Percentiles rank a stretch among this genome's conserved stretches.
phyloP scores from a whole-genome alignment of 2,329 filamentous ascomycete species.

The Diaporthe caulivora region DNA sequence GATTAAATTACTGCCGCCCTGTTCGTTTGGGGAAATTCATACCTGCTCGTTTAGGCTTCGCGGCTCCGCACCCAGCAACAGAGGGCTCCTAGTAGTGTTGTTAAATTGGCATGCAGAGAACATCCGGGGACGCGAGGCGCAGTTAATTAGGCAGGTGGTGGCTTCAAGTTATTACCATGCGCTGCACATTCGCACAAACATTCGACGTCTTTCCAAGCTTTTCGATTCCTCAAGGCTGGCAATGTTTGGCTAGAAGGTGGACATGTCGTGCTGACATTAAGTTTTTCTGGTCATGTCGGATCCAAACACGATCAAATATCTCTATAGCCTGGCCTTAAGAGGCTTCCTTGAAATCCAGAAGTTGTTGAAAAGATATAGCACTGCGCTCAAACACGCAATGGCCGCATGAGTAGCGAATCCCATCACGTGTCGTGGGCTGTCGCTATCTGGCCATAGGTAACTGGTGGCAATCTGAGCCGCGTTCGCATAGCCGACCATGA shows the following conservation, averaged over 20 bases:
- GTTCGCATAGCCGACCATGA: conserved; percentile 9
- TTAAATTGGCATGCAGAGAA: not conserved
- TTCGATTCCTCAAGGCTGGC: too few relatives aligned
- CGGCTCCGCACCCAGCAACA: not conserved
- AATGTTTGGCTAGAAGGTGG: not conserved
- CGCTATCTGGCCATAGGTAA: not conserved
- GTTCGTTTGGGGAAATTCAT: not conserved
- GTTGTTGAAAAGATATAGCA: not conserved
- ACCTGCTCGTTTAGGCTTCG: not conserved
- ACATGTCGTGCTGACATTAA: not conserved
- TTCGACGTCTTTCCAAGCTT: not conserved
- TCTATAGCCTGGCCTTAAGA: conserved; percentile 8
- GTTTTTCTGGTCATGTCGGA: too few relatives aligned
- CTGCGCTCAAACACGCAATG: conserved; percentile 3
- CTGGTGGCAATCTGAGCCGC: conserved; percentile 12
- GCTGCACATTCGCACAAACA: not conserved
- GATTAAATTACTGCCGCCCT: not conserved
- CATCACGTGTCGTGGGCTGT: not conserved
- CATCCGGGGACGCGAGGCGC: too few relatives aligned
- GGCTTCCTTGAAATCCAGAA: conserved; percentile 6
- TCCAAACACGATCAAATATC: not conserved
- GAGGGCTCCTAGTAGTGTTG: not conserved
- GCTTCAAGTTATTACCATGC: too few relatives aligned
- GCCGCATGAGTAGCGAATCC: conserved; percentile 2
- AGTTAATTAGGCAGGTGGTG: too few relatives aligned